Percentiles rank a stretch among this genome's conserved stretches.
These are phyloP conservation scores for Suillus brevipes DNA, from an alignment of 768 basidiomycete species.

Conservation along the genomic window DNA sequence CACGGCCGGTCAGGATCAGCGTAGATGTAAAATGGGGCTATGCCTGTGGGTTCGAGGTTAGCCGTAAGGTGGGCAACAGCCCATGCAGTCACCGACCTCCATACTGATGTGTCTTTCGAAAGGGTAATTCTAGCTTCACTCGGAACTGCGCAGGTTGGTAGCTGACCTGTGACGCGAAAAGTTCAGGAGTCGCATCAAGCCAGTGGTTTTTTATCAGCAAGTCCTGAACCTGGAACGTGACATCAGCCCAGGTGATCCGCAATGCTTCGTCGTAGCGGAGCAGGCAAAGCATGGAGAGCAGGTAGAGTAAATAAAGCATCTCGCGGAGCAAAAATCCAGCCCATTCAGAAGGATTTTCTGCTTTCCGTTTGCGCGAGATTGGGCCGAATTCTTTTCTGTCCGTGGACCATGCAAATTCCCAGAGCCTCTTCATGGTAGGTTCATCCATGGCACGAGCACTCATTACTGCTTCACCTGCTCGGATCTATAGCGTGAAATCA, in stretches of 20 bases:
- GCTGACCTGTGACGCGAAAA: background rate
- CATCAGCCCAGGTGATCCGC: slow-evolving; percentile 30
- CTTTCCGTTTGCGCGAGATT: slow-evolving; percentile 3
- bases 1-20: slow-evolving; percentile 26
- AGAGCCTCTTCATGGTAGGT: too few relatives aligned
- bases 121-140: slow-evolving; percentile 26
- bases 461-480: too few relatives aligned
- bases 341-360: slow-evolving; percentile 19
- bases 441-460: too few relatives aligned
- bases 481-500: too few relatives aligned
- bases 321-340: slow-evolving; percentile 27
- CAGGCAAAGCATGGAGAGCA: slow-evolving; percentile 34
- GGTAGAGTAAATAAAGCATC: slow-evolving; percentile 34
- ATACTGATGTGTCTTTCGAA: slow-evolving; percentile 32
- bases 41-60: slow-evolving; percentile 20
- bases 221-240: slow-evolving; percentile 14
- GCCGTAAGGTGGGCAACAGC: background rate
- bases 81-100: slow-evolving; percentile 22
- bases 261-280: slow-evolving; percentile 37
- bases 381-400: slow-evolving; percentile 16
- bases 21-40: slow-evolving; percentile 31
- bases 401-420: too few relatives aligned
- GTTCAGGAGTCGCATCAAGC: slow-evolving; percentile 5
- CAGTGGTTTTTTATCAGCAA: slow-evolving; percentile 4
- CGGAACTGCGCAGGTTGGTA: slow-evolving; percentile 4